Evolutionary conservation across 2,329 filamentous ascomycete genomes (phyloP).

Genomic region (Paraphaeosphaeria minitans): DNA sequence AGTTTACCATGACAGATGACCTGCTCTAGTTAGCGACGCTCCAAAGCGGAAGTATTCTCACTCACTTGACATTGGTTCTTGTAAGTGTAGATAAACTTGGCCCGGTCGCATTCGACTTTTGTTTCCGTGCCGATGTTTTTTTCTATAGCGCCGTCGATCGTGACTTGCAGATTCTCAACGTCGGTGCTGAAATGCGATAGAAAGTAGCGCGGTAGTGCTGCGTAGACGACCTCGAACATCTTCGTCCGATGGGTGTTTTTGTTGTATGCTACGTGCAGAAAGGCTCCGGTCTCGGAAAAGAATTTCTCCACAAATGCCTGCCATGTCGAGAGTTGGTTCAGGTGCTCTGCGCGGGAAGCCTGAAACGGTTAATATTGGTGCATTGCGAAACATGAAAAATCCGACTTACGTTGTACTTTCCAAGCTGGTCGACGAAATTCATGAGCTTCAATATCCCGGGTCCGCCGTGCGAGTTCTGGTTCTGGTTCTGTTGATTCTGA

Average conservation of each 20-base stretch:
- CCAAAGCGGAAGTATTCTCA: constrained; percentile 17
- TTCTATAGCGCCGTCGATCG: constrained; percentile 72
- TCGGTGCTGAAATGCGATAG: constrained; percentile 84
- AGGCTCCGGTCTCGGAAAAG: constrained; percentile 77
- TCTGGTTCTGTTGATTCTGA: constrained; percentile 22
- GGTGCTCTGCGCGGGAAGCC: constrained; percentile 41
- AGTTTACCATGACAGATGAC: constrained; percentile 78
- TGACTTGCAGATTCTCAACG: constrained; percentile 82
- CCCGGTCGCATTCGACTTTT: constrained; percentile 75
- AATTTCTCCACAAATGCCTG: constrained; percentile 77
- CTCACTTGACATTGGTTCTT: constrained; percentile 80
- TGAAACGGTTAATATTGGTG: constrained; percentile 14
- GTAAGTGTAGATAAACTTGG: constrained; percentile 89
- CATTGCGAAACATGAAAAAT: neutral
- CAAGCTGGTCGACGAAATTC: constrained; percentile 62
- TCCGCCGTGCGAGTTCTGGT: constrained; percentile 20
- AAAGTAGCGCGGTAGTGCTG: constrained; percentile 86
- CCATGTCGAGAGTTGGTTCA: constrained; percentile 77
- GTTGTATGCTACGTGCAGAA: constrained; percentile 70
- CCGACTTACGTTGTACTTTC: constrained; percentile 60
- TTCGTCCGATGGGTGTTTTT: constrained; percentile 63
- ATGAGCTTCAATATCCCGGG: constrained; percentile 59
- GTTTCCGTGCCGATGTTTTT: constrained; percentile 66
- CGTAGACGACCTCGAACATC: constrained; percentile 82
- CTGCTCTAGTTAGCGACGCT: constrained; percentile 51